Base-by-base conservation (phyloP, 805 yeast species). In the Candida michaelii region DNA sequence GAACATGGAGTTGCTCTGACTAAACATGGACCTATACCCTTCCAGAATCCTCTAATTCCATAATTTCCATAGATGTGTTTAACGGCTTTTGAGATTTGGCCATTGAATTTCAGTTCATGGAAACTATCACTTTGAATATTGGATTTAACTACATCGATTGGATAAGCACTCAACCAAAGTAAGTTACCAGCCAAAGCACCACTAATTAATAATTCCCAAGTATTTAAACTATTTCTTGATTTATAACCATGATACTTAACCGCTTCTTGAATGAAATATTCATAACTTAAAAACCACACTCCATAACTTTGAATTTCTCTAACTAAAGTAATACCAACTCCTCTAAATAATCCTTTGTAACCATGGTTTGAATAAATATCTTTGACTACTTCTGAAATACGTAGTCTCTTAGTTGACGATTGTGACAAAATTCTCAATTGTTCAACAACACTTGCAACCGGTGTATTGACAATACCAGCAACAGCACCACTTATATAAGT, bases 301-400 rank as follows among this genome's bases (percentile, higher is more conserved):
- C 89, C 89, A 53, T 83, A 83, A 0, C 88, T 86, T 58, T 82
- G 88, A n/a, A 74, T 62, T 52, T 82, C 88, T 45, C 88, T 65
- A 10, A 76, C 33, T 1, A 77, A 51, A 0, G 88, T 82, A 43
- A 82, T 73, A 3, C 63, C 50, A 13, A 66, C 60, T 0, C 88
- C 88, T 42, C 88, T 62, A 51, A 69, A 80, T 4, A 82, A 48
- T 1, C 85, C 86, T 13, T 58, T 42, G 15, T 65, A n/a, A 4
- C 88, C 87, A 17, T 70, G 52, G 0, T 56, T 40, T 4, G 47
- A 31, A 47, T 67, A 63, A 10, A 82, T 79, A 41, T 66, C 58
- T 29, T 55, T 51, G 9, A 77, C 71, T 19, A 77, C 73, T 9
- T 59, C 65, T 9, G 7, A 2, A 8, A 39, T 10, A 18, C 14